Evolutionary conservation across 192 early-diverging fungal species (phyloP), one percentile per base, ranked within the genome.

Genomic region (Rhizophlyctis rosea): DNA sequence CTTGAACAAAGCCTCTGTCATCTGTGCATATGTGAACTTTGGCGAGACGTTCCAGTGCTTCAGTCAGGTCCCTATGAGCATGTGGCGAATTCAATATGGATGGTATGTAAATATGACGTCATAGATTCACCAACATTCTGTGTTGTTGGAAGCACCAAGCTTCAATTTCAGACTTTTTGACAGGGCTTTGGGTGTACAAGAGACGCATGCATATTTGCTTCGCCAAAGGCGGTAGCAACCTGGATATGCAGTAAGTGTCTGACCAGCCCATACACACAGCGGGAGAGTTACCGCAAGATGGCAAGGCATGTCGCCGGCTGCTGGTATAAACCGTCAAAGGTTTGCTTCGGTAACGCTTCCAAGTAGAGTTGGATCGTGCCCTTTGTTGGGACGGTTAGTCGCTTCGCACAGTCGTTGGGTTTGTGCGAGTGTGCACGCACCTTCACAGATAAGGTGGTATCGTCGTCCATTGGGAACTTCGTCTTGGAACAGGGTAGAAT

Each of bases 281-380:
- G 44, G 18, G 51, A 29, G 18, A 0, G 24, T 36, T 65, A 88
- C 89, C 94, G 81, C 52, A 96, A 91, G 39, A 95, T 89, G 24
- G 92, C 92, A 28, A 96, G 82, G 70, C 93, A 96, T 61, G 95
- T 94, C 32, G 93, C 90, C 9, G 95, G 93, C 50, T 91, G 90
- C 34, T 86, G 78, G 63, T 93, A 98, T 25, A 98, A 79, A 0
- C 86, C 73, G 28, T 87, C 81, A 67, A 91, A 86, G 30, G 88
- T 92, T 59, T 80, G 74, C 27, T 78, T 70, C 1, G 91, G 90
- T 34, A 98, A 81, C 24, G 54, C 49, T 54, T 81, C 59, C 21
- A 81, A 54, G 53, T 74, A 71, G 14, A 56, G 57, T n/a, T 49
- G 50, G 16, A 75, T 65, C 31, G 35, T 56, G 47, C 39, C 57